Percentiles rank a stretch among this genome's conserved stretches.
These are phyloP conservation scores for Gossypium gossypioides DNA, from an alignment of 441 rosid species.

Conservation along the genomic window DNA sequence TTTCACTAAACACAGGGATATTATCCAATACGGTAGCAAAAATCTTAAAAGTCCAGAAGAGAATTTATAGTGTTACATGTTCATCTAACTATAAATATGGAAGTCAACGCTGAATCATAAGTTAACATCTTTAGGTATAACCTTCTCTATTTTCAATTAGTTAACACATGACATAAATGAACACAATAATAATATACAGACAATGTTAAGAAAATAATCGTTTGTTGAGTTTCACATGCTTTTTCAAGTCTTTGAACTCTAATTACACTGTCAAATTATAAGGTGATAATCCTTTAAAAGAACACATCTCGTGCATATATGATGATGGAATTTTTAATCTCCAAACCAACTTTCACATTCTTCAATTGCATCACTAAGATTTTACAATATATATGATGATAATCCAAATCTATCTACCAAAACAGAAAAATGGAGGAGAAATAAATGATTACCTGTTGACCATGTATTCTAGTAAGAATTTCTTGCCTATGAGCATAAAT, in stretches of 20 bases:
- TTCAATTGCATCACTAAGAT: not conserved
- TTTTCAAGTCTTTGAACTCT: not conserved
- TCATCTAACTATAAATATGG: not conserved
- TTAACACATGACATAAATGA: not conserved
- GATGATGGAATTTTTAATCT: not conserved
- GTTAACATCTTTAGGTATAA: not conserved
- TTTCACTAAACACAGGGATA: not conserved
- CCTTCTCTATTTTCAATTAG: not conserved
- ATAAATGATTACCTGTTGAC: conserved; percentile 33
- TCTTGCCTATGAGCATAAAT: conserved; percentile 40
- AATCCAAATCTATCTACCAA: not conserved
- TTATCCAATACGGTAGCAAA: not conserved
- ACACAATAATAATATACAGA: not conserved
- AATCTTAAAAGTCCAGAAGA: not conserved
- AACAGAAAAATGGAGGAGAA: not conserved
- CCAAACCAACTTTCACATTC: not conserved
- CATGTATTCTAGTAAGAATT: conserved; percentile 37
- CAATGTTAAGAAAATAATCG: not conserved
- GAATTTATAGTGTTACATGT: not conserved
- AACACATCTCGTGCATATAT: not conserved
- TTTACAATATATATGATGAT: not conserved
- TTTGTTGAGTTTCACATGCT: not conserved
- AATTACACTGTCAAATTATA: not conserved
- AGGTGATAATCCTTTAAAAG: not conserved
- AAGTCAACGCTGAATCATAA: not conserved